A percentile compares a stretch with the other conserved stretches of the same genome.
Conservation (phyloP, 148 eudicot species). For the Persicaria maculosa region DNA sequence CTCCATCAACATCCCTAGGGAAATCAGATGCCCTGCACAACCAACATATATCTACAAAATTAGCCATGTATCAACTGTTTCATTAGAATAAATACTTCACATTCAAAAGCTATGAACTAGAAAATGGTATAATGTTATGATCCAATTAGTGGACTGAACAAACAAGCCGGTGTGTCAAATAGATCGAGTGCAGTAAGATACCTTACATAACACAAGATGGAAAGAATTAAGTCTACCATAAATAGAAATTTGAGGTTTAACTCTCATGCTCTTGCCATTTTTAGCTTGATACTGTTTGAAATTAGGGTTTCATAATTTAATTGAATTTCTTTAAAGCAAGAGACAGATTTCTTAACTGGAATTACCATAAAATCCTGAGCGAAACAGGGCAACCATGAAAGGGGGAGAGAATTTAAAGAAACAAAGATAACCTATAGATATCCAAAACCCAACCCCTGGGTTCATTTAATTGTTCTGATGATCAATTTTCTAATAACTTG, state of each 20-base stretch:
- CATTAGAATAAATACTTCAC: too few species aligned
- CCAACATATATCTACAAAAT: neutral
- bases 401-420: neutral
- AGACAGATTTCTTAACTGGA: neutral
- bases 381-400: neutral
- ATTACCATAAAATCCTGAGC: neutral
- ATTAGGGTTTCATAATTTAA: neutral
- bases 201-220: neutral
- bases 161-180: neutral
- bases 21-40: slow-evolving; percentile 69
- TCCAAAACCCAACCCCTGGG: neutral
- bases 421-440: neutral
- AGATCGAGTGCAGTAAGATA: neutral
- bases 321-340: neutral
- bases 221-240: neutral
- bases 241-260: neutral
- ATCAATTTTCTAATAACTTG: neutral
- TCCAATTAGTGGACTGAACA: neutral
- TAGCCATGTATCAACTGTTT: neutral
- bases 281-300: neutral
- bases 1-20: slow-evolving; percentile 61
- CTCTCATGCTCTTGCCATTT: neutral
- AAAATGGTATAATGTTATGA: neutral
- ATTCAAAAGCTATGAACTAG: neutral
- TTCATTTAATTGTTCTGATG: too few species aligned